Evolutionary conservation across 257 asterid genomes (phyloP), one percentile per base, ranked within the genome.

Genomic region (Cruciata laevipes): DNA sequence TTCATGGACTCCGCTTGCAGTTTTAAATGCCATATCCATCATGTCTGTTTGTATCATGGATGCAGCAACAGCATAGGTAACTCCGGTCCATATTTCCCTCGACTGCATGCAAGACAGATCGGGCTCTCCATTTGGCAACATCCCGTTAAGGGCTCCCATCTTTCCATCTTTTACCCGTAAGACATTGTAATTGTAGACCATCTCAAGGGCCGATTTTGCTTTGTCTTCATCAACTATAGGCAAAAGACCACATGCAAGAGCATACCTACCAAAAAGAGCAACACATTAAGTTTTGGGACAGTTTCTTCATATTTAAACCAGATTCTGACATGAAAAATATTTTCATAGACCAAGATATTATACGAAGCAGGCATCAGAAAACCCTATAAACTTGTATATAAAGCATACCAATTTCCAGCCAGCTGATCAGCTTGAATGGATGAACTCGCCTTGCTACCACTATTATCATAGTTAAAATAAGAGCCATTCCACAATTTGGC

Each of bases 341-440:
- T 35, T 35, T 35, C 38, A 58, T 6, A 69, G 38, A 9, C 0
- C 10, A 37, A 37, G 40, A 37, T 11, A n/a, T 40, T 40, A 18
- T 30, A 57, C 24, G 21, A 16, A 25, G 47, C 23, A 0, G 18
- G 13, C 23, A 3, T 37, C 47, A 27, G 18, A 37, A 37, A 37
- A 7, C 10, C 40, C 9, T 37, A 12, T 66, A n/a, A 47, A 18
- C 17, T 9, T 18, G 12, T 12, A 23, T 44, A 6, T 30, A 27
- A 56, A 59, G 53, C 84, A 0, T 83, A 93, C 99, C 99, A 93
- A 62, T 93, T 88, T 44, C 99, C 99, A 71, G 99, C 99, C 78
- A 93, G 74, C 72, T 90, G 99, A 83, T 93, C 99, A 44, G 99
- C 96, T 80, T 93, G 99, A 82, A 93, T 90, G 44, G 97, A 94